Percentiles rank a stretch among this genome's conserved stretches.
Conservation (phyloP, 2,329 filamentous ascomycete genomes). For the Hyphodiscus sp. region DNA sequence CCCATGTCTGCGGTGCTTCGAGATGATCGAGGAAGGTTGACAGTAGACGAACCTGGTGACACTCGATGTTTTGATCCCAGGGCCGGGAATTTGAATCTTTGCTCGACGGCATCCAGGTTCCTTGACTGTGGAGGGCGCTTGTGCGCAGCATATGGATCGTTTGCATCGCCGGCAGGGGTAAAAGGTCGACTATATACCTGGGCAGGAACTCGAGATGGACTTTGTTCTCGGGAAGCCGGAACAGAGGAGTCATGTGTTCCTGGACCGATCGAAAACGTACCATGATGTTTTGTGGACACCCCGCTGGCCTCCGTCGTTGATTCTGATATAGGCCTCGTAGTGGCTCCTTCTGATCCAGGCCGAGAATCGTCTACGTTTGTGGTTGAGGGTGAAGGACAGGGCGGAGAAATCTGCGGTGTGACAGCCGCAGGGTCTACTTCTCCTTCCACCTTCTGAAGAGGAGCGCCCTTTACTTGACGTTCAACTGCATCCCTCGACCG, state of each 20-base stretch:
- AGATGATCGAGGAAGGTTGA: constrained; percentile 41
- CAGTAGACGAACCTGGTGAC: constrained; percentile 47
- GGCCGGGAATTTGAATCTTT: constrained; percentile 68
- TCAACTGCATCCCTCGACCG: constrained; percentile 45
- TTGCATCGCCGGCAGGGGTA: constrained; percentile 70
- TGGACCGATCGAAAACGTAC: constrained; percentile 29
- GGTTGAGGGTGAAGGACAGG: constrained; percentile 40
- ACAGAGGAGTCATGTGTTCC: constrained; percentile 38
- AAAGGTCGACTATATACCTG: constrained; percentile 66
- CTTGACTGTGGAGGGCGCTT: constrained; percentile 66
- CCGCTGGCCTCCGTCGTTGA: constrained; percentile 17
- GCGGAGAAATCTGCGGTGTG: constrained; percentile 63
- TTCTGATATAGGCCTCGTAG: constrained; percentile 19
- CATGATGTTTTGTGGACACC: constrained; percentile 17
- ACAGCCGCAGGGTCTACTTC: constrained; percentile 44
- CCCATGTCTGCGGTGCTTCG: constrained; percentile 33
- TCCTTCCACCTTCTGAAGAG: constrained; percentile 33
- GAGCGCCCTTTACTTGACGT: constrained; percentile 28
- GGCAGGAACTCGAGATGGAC: constrained; percentile 57
- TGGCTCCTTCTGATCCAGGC: constrained; percentile 29
- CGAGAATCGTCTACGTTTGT: constrained; percentile 24
- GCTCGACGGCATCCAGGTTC: constrained; percentile 63
- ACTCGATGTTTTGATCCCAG: constrained; percentile 63
- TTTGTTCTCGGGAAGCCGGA: constrained; percentile 54
- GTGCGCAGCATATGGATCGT: constrained; percentile 82